These are phyloP conservation scores for Monsonia emarginata DNA, from an alignment of 441 rosid species.

Conservation along the genomic window DNA sequence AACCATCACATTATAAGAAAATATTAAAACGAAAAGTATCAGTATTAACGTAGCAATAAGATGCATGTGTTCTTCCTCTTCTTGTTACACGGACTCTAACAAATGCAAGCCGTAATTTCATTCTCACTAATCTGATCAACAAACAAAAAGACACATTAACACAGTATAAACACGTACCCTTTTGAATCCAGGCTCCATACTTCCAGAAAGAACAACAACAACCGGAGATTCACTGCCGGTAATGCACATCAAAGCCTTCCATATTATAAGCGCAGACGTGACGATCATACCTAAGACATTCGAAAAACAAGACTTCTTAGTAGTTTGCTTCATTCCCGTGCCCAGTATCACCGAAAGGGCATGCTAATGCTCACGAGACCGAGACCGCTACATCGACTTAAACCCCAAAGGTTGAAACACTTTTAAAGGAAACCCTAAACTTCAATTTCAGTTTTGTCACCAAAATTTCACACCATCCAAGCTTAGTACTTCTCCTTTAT, in stretches of 20 bases:
- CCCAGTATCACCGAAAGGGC: not conserved
- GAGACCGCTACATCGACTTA: too few species aligned
- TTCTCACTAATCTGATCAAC: not conserved
- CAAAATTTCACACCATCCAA: not conserved
- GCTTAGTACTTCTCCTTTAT: not conserved
- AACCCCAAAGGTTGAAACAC: too few species aligned
- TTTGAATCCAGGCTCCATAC: constrained; percentile 90
- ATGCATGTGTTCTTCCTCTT: not conserved
- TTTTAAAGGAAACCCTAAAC: not conserved
- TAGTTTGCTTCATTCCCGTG: not conserved
- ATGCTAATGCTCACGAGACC: not conserved
- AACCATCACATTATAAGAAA: too few species aligned
- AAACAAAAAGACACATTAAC: not conserved
- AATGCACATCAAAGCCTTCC: constrained; percentile 69
- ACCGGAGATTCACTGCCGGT: constrained; percentile 77
- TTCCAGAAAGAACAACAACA: constrained; percentile 72
- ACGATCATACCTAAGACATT: constrained; percentile 52
- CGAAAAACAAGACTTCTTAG: not conserved
- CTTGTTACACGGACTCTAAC: not conserved
- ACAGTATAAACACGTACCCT: constrained; percentile 29
- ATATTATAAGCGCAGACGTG: constrained; percentile 59
- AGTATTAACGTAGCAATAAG: too few species aligned
- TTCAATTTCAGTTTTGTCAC: not conserved
- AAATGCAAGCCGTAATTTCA: not conserved
- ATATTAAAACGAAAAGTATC: too few species aligned